These are phyloP conservation scores for Chalciporus sp. DNA, from an alignment of 1,284 basidiomycete genomes.

Conservation along the genomic window DNA sequence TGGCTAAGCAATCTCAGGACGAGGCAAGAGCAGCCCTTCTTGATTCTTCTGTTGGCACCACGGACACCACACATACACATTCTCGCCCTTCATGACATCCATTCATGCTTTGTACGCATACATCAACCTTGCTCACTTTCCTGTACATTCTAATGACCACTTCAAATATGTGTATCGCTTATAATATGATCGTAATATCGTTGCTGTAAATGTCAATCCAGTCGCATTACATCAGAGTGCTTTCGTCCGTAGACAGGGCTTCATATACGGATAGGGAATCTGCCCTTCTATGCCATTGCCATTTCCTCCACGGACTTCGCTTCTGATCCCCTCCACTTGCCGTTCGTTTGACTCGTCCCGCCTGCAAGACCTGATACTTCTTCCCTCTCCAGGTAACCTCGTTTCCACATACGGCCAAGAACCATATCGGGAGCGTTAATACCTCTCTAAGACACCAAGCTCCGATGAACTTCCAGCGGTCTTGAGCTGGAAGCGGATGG, in stretches of 20 bases:
- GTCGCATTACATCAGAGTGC: conserved; percentile 23
- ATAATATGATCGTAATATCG: conserved; percentile 37
- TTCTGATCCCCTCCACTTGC: not conserved
- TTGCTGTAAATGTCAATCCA: conserved; percentile 31
- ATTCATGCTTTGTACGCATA: conserved; percentile 34
- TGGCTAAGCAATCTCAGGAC: conserved; percentile 39
- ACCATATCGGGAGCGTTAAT: conserved; percentile 84
- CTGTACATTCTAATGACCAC: conserved; percentile 39
- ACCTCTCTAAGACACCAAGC: conserved; percentile 82
- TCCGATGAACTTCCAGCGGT: conserved; percentile 61
- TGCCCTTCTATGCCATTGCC: conserved; percentile 14
- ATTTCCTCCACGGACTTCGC: conserved; percentile 10
- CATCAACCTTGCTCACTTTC: conserved; percentile 29
- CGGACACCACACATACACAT: conserved; percentile 25
- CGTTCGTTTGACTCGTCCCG: conserved; percentile 58
- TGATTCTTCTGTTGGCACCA: conserved; percentile 27
- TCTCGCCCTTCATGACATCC: conserved; percentile 26
- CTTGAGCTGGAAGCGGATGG: conserved; percentile 54
- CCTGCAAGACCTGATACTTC: conserved; percentile 61
- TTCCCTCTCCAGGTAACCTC: conserved; percentile 84
- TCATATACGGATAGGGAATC: conserved; percentile 18
- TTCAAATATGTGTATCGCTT: conserved; percentile 35
- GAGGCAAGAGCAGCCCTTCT: conserved; percentile 33
- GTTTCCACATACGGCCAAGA: conserved; percentile 77
- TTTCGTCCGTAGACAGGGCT: conserved; percentile 15